phyloP scores from a whole-genome alignment of 139 green algal species.

The Haematococcus lacustris region DNA sequence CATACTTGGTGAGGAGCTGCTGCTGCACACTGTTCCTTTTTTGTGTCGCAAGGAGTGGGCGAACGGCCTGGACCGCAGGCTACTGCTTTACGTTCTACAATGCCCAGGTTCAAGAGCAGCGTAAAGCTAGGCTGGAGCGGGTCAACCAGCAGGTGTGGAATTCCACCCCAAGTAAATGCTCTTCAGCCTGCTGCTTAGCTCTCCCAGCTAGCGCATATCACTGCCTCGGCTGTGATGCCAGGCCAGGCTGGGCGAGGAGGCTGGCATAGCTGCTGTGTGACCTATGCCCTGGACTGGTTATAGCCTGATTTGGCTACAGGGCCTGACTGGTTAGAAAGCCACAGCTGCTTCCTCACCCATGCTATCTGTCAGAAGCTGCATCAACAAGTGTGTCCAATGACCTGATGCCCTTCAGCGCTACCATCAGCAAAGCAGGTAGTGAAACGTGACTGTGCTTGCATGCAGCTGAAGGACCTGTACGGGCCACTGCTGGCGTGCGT shows the following conservation, averaged over 20 bases:
- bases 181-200: neutral
- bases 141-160: constrained; percentile 70
- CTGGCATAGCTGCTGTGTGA: too few species aligned
- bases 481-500: constrained; percentile 78
- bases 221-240: neutral
- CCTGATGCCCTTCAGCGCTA: too few species aligned
- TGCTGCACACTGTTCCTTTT: too few species aligned
- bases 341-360: neutral
- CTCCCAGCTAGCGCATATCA: neutral
- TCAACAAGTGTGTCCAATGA: too few species aligned
- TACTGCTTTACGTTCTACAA: constrained; percentile 5
- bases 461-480: constrained; percentile 60
- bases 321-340: too few species aligned
- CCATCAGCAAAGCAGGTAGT: neutral
- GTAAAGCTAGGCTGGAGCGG: constrained; percentile 77
- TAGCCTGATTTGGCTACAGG: neutral
- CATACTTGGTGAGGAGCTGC: too few species aligned
- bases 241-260: neutral
- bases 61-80: too few species aligned
- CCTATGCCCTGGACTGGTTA: neutral
- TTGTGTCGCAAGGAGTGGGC: too few species aligned
- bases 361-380: neutral
- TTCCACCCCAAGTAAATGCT: too few species aligned
- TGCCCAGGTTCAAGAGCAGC: constrained; percentile 44
- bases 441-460: neutral